phyloP scores from a whole-genome alignment of 2,329 filamentous ascomycete species.

The Aspergillus flavus region DNA sequence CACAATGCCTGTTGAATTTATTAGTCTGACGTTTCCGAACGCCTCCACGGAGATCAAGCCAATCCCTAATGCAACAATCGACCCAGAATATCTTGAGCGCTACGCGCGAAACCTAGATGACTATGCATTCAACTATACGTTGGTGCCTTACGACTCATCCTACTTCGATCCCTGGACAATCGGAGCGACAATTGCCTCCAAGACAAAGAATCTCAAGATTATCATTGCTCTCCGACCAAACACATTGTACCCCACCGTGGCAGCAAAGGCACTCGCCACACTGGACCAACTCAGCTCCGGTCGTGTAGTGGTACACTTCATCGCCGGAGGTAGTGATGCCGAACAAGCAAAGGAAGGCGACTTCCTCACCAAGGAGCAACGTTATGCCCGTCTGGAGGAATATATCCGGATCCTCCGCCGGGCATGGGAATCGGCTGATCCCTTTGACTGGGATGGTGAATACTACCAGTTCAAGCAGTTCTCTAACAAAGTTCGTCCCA shows the following conservation, averaged over 20 bases:
- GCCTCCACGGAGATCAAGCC: conserved; percentile 59
- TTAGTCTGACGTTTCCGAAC: conserved; percentile 61
- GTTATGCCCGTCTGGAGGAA: conserved; percentile 62
- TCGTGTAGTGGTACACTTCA: conserved; percentile 64
- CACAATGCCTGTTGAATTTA: conserved; percentile 54
- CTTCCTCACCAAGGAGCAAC: conserved; percentile 59
- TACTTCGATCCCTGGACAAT: conserved; percentile 61
- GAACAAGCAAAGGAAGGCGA: conserved; percentile 65
- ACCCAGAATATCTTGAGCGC: conserved; percentile 58
- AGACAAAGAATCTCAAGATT: conserved; percentile 62
- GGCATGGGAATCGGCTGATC: conserved; percentile 59
- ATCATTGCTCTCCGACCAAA: conserved; percentile 66
- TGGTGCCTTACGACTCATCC: conserved; percentile 61
- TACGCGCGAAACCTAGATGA: conserved; percentile 63
- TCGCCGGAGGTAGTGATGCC: conserved; percentile 62
- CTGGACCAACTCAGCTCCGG: conserved; percentile 62
- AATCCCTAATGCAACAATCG: conserved; percentile 55
- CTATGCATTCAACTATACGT: conserved; percentile 64
- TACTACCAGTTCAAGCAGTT: conserved; percentile 64
- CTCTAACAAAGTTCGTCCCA: conserved; percentile 56
- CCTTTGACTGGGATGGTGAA: conserved; percentile 64
- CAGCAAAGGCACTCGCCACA: conserved; percentile 63
- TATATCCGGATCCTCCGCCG: conserved; percentile 64
- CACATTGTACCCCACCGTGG: conserved; percentile 64
- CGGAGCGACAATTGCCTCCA: conserved; percentile 59